phyloP scores from a whole-genome alignment of 2,329 filamentous ascomycete species.

The Talaromyces marneffei region DNA sequence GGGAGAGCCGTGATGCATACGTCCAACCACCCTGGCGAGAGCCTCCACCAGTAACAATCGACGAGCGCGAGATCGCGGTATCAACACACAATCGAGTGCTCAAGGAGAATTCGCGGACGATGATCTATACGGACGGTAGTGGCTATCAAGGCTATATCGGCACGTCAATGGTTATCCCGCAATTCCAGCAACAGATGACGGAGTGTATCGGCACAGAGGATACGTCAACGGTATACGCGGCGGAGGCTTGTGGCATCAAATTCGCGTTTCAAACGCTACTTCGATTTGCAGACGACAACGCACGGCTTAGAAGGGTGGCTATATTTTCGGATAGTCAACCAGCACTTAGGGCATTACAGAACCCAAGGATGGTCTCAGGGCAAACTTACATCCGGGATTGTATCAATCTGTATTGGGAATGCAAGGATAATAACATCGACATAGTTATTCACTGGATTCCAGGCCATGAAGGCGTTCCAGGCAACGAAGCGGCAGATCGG shows the following conservation, averaged over 20 bases:
- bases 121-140: background rate
- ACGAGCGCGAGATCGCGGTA: background rate
- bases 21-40: constrained; percentile 8
- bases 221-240: background rate
- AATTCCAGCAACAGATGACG: background rate
- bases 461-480: background rate
- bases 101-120: background rate
- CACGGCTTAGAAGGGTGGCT: background rate
- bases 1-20: constrained; percentile 13
- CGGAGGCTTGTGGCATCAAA: background rate
- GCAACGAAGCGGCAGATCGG: background rate
- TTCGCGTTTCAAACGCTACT: background rate
- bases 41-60: constrained; percentile 8
- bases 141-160: background rate
- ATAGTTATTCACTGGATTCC: background rate
- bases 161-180: background rate
- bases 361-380: background rate
- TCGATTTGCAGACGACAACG: background rate
- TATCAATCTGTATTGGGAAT: background rate
- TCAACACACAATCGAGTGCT: background rate
- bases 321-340: background rate
- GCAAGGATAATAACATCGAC: background rate
- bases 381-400: background rate
- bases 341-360: background rate
- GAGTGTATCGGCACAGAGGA: background rate